Evolutionary conservation across 2,329 filamentous ascomycete species (phyloP).

Genomic region (Fusarium veterinarium): DNA sequence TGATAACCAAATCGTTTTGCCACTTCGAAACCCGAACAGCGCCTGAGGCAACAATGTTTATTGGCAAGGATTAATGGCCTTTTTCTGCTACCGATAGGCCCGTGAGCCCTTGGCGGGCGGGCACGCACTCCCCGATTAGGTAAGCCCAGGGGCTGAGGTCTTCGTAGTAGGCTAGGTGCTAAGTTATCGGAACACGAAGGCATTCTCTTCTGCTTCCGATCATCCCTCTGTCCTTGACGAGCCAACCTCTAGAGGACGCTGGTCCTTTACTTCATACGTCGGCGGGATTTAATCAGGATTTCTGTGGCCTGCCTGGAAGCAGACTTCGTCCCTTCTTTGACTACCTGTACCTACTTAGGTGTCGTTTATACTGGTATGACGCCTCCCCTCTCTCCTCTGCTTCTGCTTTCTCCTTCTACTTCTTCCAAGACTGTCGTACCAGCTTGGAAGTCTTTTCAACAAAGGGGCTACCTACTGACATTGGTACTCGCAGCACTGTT

Average conservation of each 20-base stretch:
- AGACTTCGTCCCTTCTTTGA: slow-evolving; percentile 51
- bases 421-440: slow-evolving; percentile 33
- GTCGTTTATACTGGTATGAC: slow-evolving; percentile 46
- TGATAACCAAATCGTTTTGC: background rate
- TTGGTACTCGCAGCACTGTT: slow-evolving; percentile 31
- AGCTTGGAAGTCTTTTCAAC: slow-evolving; percentile 16
- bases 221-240: slow-evolving; percentile 38
- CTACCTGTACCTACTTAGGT: slow-evolving; percentile 26
- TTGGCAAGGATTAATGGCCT: slow-evolving; percentile 26
- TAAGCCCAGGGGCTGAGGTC: slow-evolving; percentile 45
- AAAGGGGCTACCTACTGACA: slow-evolving; percentile 34
- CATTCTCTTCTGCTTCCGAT: slow-evolving; percentile 37
- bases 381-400: slow-evolving; percentile 3
- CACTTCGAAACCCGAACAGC: background rate
- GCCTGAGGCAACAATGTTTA: slow-evolving; percentile 40
- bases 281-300: slow-evolving; percentile 46
- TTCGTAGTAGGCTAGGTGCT: slow-evolving; percentile 13
- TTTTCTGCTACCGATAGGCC: slow-evolving; percentile 20
- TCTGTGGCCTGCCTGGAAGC: slow-evolving; percentile 54
- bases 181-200: slow-evolving; percentile 35
- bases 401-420: background rate
- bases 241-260: slow-evolving; percentile 44
- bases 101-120: slow-evolving; percentile 24
- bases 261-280: slow-evolving; percentile 44
- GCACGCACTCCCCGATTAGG: slow-evolving; percentile 31